Evolutionary conservation across 2,329 filamentous ascomycete genomes (phyloP).

Genomic region (Drechslerella coelobrocha): DNA sequence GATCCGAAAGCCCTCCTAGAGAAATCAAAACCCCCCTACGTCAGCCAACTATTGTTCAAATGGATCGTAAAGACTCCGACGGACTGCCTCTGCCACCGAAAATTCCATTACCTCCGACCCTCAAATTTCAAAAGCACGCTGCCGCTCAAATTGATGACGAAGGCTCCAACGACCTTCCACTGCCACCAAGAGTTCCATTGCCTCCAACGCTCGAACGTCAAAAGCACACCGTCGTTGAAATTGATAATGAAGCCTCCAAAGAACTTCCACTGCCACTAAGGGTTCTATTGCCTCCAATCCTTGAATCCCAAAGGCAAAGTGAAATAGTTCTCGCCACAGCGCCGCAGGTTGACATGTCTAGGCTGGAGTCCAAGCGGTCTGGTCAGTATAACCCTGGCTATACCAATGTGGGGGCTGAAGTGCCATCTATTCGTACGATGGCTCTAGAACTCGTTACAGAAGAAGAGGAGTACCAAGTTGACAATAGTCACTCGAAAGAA

Average conservation of each 20-base stretch:
- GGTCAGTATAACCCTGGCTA: background rate
- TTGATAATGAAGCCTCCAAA: background rate
- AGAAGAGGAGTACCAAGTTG: background rate
- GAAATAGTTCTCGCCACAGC: background rate
- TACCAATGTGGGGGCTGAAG: background rate
- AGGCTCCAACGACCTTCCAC: too few relatives aligned
- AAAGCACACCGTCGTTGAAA: too few relatives aligned
- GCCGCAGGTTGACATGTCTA: background rate
- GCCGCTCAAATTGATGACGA: too few relatives aligned
- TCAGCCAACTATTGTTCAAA: constrained; percentile 17
- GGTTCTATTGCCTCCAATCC: background rate
- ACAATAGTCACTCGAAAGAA: background rate
- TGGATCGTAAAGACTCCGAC: too few relatives aligned
- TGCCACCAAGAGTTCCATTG: too few relatives aligned
- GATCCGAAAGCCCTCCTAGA: constrained; percentile 38
- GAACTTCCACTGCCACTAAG: constrained; percentile 26
- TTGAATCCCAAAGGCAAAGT: background rate
- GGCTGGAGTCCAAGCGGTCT: background rate
- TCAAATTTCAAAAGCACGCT: too few relatives aligned
- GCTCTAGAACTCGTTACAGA: background rate
- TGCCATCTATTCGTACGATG: background rate
- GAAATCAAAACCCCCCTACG: constrained; percentile 27
- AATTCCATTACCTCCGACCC: too few relatives aligned
- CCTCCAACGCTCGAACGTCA: too few relatives aligned
- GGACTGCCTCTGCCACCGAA: too few relatives aligned